Evolutionary conservation across 495 filamentous ascomycete species (phyloP).

Genomic region (Xylaria scruposa): DNA sequence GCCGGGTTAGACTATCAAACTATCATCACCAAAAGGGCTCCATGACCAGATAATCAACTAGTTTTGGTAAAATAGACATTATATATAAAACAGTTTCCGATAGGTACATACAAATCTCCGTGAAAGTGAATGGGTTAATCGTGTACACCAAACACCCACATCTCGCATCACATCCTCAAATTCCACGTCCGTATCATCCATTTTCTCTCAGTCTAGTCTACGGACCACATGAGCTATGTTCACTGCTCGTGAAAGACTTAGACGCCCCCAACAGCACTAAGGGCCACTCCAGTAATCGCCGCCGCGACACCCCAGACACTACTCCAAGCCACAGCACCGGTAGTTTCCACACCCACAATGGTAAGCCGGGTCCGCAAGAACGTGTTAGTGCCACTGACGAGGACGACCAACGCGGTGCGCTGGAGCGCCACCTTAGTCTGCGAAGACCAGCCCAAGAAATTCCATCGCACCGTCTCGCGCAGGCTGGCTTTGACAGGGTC

Average conservation of each 20-base stretch:
- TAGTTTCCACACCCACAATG: conserved; percentile 68
- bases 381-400: conserved; percentile 65
- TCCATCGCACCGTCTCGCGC: conserved; percentile 66
- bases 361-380: conserved; percentile 66
- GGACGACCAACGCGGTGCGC: conserved; percentile 67
- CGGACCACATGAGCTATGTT: not conserved
- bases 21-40: not conserved
- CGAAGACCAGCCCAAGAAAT: conserved; percentile 64
- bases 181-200: not conserved
- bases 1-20: too few species aligned
- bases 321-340: conserved; percentile 73
- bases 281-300: conserved; percentile 61
- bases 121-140: not conserved
- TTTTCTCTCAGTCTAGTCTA: not conserved
- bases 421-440: conserved; percentile 69
- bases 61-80: conserved; percentile 18
- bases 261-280: conserved; percentile 59
- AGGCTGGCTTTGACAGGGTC: conserved; percentile 61
- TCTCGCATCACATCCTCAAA: not conserved
- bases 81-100: not conserved
- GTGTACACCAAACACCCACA: not conserved
- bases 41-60: not conserved
- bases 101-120: conserved; percentile 2
- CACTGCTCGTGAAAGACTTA: conserved; percentile 33
- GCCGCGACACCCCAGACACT: conserved; percentile 71